These are phyloP conservation scores for Calonectria pauciramosa DNA, from an alignment of 2,329 filamentous ascomycete species.

Conservation along the genomic window DNA sequence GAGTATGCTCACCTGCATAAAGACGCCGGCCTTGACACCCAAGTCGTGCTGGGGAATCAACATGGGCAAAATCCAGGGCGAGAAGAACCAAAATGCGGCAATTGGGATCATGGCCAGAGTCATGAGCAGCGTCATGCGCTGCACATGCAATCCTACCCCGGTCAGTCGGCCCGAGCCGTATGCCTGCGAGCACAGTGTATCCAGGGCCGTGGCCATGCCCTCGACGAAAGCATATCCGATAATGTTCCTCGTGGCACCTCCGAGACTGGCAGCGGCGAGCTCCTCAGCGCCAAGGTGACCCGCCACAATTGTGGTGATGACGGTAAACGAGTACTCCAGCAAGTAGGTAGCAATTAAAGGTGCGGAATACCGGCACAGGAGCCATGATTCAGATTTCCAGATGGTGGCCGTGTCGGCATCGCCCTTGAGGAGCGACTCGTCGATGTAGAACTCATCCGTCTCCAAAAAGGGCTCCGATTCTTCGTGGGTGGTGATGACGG, in stretches of 20 bases:
- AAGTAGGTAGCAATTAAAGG: constrained; percentile 67
- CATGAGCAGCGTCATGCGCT: constrained; percentile 66
- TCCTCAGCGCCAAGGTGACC: constrained; percentile 67
- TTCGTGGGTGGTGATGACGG: neutral
- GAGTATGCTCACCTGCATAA: constrained; percentile 62
- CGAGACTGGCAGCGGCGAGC: constrained; percentile 65
- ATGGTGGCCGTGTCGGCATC: constrained; percentile 7
- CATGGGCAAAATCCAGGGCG: constrained; percentile 59
- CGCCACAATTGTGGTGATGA: constrained; percentile 65
- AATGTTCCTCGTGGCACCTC: constrained; percentile 68
- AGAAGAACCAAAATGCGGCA: constrained; percentile 62
- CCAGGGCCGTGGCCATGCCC: constrained; percentile 44
- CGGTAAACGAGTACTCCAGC: constrained; percentile 65
- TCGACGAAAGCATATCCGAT: constrained; percentile 60
- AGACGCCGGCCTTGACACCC: constrained; percentile 63
- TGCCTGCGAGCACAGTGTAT: constrained; percentile 42
- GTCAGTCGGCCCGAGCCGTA: constrained; percentile 56
- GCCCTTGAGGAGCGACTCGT: neutral
- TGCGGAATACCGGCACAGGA: constrained; percentile 49
- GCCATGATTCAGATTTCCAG: constrained; percentile 33
- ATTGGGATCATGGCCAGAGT: constrained; percentile 62
- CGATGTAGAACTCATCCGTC: constrained; percentile 2
- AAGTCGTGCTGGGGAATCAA: constrained; percentile 63
- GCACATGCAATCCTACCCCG: constrained; percentile 66
- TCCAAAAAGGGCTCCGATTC: constrained; percentile 6